Evolutionary conservation across 306 rosid genomes (phyloP).

Genomic region (Trifolium subterraneum): DNA sequence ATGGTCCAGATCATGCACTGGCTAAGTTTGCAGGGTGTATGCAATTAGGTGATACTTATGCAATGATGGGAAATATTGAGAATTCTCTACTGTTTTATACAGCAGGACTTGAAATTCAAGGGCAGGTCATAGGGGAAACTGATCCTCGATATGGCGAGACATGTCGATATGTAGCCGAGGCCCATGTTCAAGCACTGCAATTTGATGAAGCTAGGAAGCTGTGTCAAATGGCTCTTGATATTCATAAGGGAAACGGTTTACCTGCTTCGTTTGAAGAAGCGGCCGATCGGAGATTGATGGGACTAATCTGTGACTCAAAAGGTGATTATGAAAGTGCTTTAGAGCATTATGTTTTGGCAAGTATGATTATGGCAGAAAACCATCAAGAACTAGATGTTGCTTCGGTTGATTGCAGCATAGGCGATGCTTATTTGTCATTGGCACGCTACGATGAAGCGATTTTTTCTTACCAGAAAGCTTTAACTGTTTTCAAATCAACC

Average conservation of each 20-base stretch:
- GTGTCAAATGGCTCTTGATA: conserved; percentile 74
- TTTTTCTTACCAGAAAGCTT: conserved; percentile 78
- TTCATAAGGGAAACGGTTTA: conserved; percentile 66
- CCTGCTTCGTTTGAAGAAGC: conserved; percentile 76
- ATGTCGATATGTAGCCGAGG: conserved; percentile 84
- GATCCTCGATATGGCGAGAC: conserved; percentile 78
- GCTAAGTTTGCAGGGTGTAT: conserved; percentile 94
- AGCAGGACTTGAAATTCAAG: conserved; percentile 82
- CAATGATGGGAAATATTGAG: conserved; percentile 86
- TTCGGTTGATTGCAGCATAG: conserved; percentile 76
- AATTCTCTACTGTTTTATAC: conserved; percentile 72
- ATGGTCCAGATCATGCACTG: conserved; percentile 71
- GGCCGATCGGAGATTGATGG: conserved; percentile 84
- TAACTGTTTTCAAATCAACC: conserved; percentile 66
- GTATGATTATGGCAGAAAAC: conserved; percentile 77
- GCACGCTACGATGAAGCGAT: conserved; percentile 82
- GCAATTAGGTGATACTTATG: conserved; percentile 88
- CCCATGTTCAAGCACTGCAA: conserved; percentile 83
- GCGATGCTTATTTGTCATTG: conserved; percentile 74
- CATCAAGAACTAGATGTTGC: conserved; percentile 71
- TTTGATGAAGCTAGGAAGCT: conserved; percentile 84
- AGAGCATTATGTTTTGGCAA: conserved; percentile 80
- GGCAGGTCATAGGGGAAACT: conserved; percentile 74
- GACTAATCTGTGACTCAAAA: conserved; percentile 81
- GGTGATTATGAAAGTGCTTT: conserved; percentile 87